Conservation (phyloP, 768 basidiomycete species). For the Pleurotus djamor region DNA sequence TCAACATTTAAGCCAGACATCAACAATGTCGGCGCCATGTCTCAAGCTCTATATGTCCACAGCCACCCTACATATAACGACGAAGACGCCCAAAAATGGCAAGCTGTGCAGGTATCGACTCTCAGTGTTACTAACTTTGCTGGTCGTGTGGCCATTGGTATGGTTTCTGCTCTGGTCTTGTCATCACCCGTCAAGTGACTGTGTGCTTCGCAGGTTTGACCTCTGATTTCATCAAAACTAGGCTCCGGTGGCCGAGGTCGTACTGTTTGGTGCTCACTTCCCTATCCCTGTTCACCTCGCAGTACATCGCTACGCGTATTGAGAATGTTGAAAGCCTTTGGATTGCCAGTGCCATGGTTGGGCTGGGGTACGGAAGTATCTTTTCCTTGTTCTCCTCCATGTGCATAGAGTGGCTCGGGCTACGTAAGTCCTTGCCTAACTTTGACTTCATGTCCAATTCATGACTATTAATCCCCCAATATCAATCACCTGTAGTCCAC, state of each 20-base stretch:
- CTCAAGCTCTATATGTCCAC: constrained; percentile 66
- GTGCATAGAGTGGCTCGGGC: too few species aligned
- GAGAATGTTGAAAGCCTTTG: too few species aligned
- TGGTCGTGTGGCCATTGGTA: constrained; percentile 81
- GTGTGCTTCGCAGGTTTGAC: constrained; percentile 53
- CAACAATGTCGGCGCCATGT: constrained; percentile 76
- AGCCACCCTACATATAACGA: constrained; percentile 63
- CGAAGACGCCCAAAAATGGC: constrained; percentile 67
- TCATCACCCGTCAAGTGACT: neutral
- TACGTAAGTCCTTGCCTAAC: too few species aligned
- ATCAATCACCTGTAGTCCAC: too few species aligned
- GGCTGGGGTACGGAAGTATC: too few species aligned
- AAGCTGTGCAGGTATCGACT: constrained; percentile 81
- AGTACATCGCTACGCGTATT: constrained; percentile 54
- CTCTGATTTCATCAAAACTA: constrained; percentile 63
- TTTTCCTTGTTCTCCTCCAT: too few species aligned
- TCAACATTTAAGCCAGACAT: constrained; percentile 57
- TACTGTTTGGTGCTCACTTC: constrained; percentile 68
- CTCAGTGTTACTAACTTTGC: constrained; percentile 80
- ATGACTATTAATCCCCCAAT: neutral
- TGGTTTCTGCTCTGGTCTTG: too few species aligned
- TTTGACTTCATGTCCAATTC: too few species aligned
- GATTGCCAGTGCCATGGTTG: too few species aligned
- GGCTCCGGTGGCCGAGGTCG: constrained; percentile 59
- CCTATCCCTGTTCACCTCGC: constrained; percentile 67